Evolutionary conservation across 2,329 filamentous ascomycete genomes (phyloP).

Genomic region (Chaetomiaceae sp.): DNA sequence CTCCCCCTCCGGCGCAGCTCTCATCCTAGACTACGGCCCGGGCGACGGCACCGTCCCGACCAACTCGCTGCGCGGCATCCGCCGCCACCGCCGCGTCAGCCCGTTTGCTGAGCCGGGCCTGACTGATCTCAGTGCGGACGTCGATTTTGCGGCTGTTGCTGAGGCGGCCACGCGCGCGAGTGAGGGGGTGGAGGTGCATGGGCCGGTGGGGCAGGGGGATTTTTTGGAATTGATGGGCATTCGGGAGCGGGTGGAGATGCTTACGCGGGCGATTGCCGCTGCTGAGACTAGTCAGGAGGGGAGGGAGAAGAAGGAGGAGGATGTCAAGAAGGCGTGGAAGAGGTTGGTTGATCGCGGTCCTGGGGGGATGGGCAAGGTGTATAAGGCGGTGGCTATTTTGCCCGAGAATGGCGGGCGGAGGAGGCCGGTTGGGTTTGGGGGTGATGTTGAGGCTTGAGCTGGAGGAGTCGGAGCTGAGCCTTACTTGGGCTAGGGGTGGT

Average conservation of each 20-base stretch:
- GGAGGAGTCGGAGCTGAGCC: no score
- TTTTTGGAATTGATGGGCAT: constrained; percentile 84
- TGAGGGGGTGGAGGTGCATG: constrained; percentile 82
- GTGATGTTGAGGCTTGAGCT: constrained; percentile 45
- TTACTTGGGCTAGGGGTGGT: no score
- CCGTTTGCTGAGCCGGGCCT: constrained; percentile 76
- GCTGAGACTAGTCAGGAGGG: no score
- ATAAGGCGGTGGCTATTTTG: constrained; percentile 87
- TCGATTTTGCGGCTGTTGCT: constrained; percentile 84
- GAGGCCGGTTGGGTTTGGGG: constrained; percentile 87
- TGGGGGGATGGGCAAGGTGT: constrained; percentile 88
- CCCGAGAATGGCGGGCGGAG: constrained; percentile 71
- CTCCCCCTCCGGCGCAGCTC: constrained; percentile 71
- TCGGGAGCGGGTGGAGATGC: constrained; percentile 64
- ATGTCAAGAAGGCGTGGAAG: constrained; percentile 70
- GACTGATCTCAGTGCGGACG: constrained; percentile 86
- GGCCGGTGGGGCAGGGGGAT: constrained; percentile 77
- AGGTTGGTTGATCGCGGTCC: constrained; percentile 77
- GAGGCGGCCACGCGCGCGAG: constrained; percentile 74
- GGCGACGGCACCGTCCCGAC: constrained; percentile 65
- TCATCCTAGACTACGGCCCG: constrained; percentile 96
- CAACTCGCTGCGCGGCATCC: constrained; percentile 88
- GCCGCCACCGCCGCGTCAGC: constrained; percentile 67
- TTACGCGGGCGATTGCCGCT: constrained; percentile 45
- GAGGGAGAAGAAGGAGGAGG: constrained; percentile 45